Evolutionary conservation across 495 filamentous ascomycete genomes (phyloP), one percentile per base, ranked within the genome.

Genomic region (Choiromyces venosus): DNA sequence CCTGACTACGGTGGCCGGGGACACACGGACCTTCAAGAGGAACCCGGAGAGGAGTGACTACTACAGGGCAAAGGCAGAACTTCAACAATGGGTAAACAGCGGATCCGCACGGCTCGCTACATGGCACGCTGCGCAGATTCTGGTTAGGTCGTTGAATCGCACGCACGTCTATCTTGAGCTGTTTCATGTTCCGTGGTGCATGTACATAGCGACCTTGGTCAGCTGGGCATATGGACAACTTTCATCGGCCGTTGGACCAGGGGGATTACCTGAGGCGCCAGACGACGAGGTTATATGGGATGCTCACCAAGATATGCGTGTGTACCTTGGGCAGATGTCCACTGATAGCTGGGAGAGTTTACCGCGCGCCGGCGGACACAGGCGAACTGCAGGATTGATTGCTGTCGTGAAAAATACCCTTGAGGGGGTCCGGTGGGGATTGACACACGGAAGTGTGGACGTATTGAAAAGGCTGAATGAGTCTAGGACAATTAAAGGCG

Each of bases 211-310:
- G 37, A 56, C 78, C 21, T 73, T 81, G 42, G 71, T 81, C 52
- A 81, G 79, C 69, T 81, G 79, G 79, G 79, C 72, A 25, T 81
- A 81, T 73, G 79, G 79, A 18, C 72, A 78, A n/a, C 40, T 80
- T 68, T 80, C 73, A 66, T 65, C 78, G 16, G 42, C 66, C 66
- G 33, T 71, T 42, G 77, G 68, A 7, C 38, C 75, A 44, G 69
- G 73, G 29, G 73, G 73, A 65, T 42, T 71, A 16, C 29, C 73
- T 68, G 72, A 80, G 56, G 64, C 38, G 14, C 36, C 69, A 46
- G 72, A 78, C 35, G 71, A 78, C 33, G 74, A 80, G 36, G 72
- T 80, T 36, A 72, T 80, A 35, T 81, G 79, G 79, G 78, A 81
- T 69, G 71, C 74, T 5, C 75, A 78, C 40, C 78, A 74, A 37